Percentiles rank a stretch among this genome's conserved stretches.
Conservation (phyloP, 225 moss, liverwort and hornwort species). For the Straminergon stramineum region DNA sequence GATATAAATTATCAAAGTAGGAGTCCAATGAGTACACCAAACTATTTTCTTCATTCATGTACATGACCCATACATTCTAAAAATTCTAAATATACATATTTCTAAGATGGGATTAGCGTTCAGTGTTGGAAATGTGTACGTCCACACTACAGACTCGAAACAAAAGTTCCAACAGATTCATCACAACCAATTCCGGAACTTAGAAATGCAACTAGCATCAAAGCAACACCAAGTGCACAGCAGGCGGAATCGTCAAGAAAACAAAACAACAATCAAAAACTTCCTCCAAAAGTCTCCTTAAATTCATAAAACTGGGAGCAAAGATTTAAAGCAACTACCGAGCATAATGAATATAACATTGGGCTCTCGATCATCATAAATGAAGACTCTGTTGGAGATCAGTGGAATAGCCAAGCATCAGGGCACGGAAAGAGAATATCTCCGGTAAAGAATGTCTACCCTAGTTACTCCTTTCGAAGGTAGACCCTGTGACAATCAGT, state of each 20-base stretch:
- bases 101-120: neutral
- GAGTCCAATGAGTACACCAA: neutral
- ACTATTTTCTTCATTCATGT: neutral
- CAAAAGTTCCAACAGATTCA: neutral
- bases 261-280: neutral
- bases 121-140: neutral
- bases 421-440: too few species aligned
- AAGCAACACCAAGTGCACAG: neutral
- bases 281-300: neutral
- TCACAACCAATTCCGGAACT: neutral
- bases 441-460: neutral
- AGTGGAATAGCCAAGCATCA: neutral
- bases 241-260: neutral
- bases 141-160: neutral
- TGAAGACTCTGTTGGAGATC: neutral
- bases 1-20: neutral
- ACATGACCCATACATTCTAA: fast-evolving
- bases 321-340: neutral
- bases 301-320: neutral
- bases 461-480: neutral
- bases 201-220: neutral
- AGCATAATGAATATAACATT: neutral
- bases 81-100: neutral
- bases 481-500: neutral
- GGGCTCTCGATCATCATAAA: neutral